A percentile compares a stretch with the other conserved stretches of the same genome.
These are phyloP conservation scores for Collybia sordida DNA, from an alignment of 768 basidiomycete species.

Conservation along the genomic window DNA sequence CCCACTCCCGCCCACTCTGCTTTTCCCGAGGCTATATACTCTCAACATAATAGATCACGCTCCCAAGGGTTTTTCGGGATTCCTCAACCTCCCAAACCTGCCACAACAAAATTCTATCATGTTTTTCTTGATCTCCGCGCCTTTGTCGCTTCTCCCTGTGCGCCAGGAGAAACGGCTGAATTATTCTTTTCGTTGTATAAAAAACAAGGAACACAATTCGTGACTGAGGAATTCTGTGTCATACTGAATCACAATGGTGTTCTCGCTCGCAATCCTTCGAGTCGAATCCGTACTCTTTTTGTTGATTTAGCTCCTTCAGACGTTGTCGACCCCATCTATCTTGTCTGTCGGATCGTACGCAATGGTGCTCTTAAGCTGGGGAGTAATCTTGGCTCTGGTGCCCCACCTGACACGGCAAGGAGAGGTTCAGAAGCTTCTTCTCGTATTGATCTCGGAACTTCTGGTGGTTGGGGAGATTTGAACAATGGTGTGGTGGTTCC, in stretches of 20 bases:
- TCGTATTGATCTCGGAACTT: conserved; percentile 29
- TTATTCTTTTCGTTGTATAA: conserved; percentile 93
- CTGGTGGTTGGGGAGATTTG: conserved; percentile 19
- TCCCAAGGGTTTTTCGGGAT: conserved; percentile 33
- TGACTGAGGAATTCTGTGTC: conserved; percentile 92
- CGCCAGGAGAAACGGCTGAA: conserved; percentile 90
- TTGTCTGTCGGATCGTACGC: conserved; percentile 89
- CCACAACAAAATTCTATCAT: conserved; percentile 79
- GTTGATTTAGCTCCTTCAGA: conserved; percentile 86
- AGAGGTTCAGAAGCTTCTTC: conserved; percentile 55
- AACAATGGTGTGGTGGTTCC: conserved; percentile 6
- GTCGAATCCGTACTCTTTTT: conserved; percentile 83
- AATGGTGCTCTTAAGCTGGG: conserved; percentile 85
- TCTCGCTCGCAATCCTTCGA: conserved; percentile 73
- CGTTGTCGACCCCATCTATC: conserved; percentile 79
- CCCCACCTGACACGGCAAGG: conserved; percentile 42
- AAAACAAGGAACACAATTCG: conserved; percentile 77
- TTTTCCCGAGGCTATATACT: conserved; percentile 54
- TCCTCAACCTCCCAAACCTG: conserved; percentile 31
- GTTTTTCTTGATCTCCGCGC: conserved; percentile 89
- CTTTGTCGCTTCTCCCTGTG: conserved; percentile 87
- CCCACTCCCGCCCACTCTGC: conserved; percentile 69
- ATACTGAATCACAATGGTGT: conserved; percentile 92
- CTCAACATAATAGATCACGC: conserved; percentile 35
- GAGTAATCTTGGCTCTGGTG: conserved; percentile 46